phyloP scores from a whole-genome alignment of 495 filamentous ascomycete genomes.

The Aspergillus mulundensis region DNA sequence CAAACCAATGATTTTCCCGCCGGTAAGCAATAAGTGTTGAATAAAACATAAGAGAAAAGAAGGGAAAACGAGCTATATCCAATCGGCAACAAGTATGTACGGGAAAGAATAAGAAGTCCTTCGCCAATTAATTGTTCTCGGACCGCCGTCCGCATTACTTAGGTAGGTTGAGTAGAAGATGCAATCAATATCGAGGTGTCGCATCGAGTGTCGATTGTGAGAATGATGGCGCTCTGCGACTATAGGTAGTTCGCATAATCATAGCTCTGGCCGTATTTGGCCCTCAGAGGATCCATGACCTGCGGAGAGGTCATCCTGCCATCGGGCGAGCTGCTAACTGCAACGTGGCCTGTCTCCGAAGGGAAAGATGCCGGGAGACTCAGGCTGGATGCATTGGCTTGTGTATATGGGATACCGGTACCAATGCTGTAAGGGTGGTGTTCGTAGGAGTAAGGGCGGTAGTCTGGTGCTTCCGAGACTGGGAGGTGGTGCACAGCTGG shows the following conservation, averaged over 20 bases:
- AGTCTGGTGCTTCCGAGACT: slow-evolving; percentile 32
- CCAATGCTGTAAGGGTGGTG: slow-evolving; percentile 27
- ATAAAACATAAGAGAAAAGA: slow-evolving; percentile 8
- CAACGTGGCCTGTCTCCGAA: slow-evolving; percentile 22
- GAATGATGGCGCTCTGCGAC: slow-evolving; percentile 18
- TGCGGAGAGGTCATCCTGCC: slow-evolving; percentile 26
- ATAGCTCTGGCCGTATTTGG: slow-evolving; percentile 31
- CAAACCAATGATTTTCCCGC: slow-evolving; percentile 13
- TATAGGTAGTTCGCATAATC: slow-evolving; percentile 36
- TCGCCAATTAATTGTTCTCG: slow-evolving; percentile 7
- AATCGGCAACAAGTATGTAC: slow-evolving; percentile 7
- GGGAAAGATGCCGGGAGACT: slow-evolving; percentile 35
- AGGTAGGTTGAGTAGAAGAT: not conserved
- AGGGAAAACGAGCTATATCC: not conserved
- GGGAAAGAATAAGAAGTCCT: not conserved
- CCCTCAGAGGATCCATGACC: slow-evolving; percentile 27
- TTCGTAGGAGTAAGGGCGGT: slow-evolving; percentile 35
- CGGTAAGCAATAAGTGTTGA: not conserved
- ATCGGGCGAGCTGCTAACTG: slow-evolving; percentile 19
- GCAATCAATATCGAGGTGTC: slow-evolving; percentile 1
- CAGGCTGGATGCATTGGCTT: slow-evolving; percentile 36
- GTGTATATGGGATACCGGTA: slow-evolving; percentile 29
- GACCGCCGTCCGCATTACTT: not conserved
- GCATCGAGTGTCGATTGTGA: not conserved
- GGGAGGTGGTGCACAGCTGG: slow-evolving; percentile 30